A percentile compares a stretch with the other conserved stretches of the same genome.
Conservation (phyloP, 495 filamentous ascomycete species). For the Endocarpon pusillum region DNA sequence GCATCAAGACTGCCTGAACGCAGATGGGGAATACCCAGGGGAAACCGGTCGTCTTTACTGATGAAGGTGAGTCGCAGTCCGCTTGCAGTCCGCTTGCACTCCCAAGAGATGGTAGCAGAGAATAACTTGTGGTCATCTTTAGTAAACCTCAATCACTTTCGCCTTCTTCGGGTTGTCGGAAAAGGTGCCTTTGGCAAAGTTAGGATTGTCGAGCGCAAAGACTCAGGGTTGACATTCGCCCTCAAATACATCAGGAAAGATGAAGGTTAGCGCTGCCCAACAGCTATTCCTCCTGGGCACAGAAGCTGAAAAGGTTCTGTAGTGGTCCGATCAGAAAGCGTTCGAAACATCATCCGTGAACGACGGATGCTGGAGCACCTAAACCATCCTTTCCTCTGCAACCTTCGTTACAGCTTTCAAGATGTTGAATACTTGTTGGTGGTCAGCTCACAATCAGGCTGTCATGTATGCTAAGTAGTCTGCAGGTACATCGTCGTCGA, state of each 20-base stretch:
- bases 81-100: not conserved
- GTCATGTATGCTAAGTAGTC: constrained; percentile 3
- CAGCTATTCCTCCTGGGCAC: not conserved
- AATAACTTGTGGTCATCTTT: constrained; percentile 2
- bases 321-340: constrained; percentile 96
- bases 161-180: constrained; percentile 83
- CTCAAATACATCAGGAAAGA: constrained; percentile 98
- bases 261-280: constrained; percentile 52
- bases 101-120: not conserved
- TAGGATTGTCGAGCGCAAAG: constrained; percentile 93
- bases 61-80: constrained; percentile 56
- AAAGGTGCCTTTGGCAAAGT: constrained; percentile 98
- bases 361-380: constrained; percentile 93
- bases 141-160: constrained; percentile 98
- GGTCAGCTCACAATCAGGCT: constrained; percentile 5
- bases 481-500: constrained; percentile 91
- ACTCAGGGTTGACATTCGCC: constrained; percentile 83
- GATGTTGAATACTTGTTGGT: constrained; percentile 96
- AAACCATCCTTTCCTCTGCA: constrained; percentile 96
- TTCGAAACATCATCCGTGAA: constrained; percentile 94
- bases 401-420: constrained; percentile 96
- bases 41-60: constrained; percentile 79
- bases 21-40: constrained; percentile 88
- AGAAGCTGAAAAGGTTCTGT: constrained; percentile 4
- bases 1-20: constrained; percentile 11